Conservation (phyloP, 495 filamentous ascomycete genomes). For the Penicillium tannophilum region DNA sequence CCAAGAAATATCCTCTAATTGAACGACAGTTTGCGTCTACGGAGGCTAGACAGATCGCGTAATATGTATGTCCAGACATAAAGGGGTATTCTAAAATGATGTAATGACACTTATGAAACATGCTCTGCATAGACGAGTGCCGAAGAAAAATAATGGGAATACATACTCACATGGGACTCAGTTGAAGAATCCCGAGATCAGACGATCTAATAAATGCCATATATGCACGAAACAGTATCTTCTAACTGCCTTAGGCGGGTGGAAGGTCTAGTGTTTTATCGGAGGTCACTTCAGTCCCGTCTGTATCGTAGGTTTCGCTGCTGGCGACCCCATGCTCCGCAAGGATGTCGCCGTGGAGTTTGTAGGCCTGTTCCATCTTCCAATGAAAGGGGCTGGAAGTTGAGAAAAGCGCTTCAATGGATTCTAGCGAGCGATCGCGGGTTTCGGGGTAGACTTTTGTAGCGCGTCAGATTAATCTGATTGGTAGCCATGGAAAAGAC, state of each 20-base stretch:
- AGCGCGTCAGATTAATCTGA: conserved; percentile 5
- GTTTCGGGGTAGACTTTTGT: conserved; percentile 58
- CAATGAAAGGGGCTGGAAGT: conserved; percentile 38
- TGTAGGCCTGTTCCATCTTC: conserved; percentile 43
- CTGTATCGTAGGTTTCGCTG: conserved; percentile 8
- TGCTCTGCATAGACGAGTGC: not conserved
- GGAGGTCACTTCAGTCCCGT: conserved; percentile 6
- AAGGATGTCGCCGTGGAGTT: conserved; percentile 36
- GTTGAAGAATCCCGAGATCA: not conserved
- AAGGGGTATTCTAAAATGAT: not conserved
- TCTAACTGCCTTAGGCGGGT: not conserved
- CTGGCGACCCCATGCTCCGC: conserved; percentile 23
- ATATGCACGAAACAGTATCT: not conserved
- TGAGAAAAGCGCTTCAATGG: conserved; percentile 58
- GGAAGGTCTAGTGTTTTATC: not conserved
- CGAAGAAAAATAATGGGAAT: not conserved
- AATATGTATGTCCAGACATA: not conserved
- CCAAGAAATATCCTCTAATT: not conserved
- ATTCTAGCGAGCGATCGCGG: conserved; percentile 57
- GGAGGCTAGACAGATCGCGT: not conserved
- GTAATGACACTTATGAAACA: not conserved
- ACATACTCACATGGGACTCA: not conserved
- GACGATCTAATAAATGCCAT: too few species aligned
- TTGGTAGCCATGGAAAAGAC: not conserved
- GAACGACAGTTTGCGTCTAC: not conserved